phyloP scores from a whole-genome alignment of 441 rosid genomes.

The Isatis lusitanica region DNA sequence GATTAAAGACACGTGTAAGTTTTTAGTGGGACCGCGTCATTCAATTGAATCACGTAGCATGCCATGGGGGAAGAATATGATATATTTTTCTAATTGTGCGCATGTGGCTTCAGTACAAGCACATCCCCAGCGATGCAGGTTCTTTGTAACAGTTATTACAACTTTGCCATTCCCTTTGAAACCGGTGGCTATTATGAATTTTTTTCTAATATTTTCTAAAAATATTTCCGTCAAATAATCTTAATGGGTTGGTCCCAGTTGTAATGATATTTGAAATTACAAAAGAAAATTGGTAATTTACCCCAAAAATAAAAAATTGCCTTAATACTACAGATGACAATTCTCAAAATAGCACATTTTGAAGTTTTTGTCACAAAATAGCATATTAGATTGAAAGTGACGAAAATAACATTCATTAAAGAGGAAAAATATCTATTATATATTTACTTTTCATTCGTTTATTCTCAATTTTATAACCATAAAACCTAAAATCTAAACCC shows the following conservation, averaged over 20 bases:
- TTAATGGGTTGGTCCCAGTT: conserved; percentile 12
- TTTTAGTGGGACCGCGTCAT: conserved; percentile 16
- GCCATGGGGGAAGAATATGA: conserved; percentile 6
- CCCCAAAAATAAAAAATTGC: too few relatives aligned
- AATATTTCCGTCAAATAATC: not conserved
- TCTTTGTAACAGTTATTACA: not conserved
- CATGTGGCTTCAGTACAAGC: conserved; percentile 34
- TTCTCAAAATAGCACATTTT: too few relatives aligned
- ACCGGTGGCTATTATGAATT: conserved; percentile 6
- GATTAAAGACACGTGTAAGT: not conserved
- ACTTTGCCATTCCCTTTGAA: conserved; percentile 4
- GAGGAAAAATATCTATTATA: too few relatives aligned
- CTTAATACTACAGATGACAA: too few relatives aligned
- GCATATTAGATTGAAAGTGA: too few relatives aligned
- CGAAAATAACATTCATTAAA: too few relatives aligned
- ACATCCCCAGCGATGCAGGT: conserved; percentile 24
- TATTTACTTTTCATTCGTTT: too few relatives aligned
- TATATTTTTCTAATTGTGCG: not conserved
- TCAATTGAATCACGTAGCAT: conserved; percentile 36
- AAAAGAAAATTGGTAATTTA: not conserved
- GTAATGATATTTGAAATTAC: not conserved
- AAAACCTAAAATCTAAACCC: too few relatives aligned
- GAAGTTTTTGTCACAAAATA: too few relatives aligned
- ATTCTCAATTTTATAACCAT: too few relatives aligned
- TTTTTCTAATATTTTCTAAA: not conserved